A percentile compares a stretch with the other conserved stretches of the same genome.
phyloP scores from a whole-genome alignment of 805 yeast species.

The Barnettozyma pratensis region DNA sequence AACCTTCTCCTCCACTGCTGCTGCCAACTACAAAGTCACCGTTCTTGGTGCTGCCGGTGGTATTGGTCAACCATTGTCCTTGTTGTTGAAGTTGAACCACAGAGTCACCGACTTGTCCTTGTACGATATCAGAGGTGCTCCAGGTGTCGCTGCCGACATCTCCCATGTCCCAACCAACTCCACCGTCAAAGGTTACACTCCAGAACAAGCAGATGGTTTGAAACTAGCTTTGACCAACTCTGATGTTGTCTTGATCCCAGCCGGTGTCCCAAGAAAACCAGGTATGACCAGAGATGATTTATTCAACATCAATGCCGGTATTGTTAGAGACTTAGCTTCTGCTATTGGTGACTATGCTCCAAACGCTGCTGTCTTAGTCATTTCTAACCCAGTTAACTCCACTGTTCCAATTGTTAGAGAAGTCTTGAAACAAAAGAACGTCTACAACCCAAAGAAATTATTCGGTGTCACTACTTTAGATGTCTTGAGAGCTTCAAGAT shows the following conservation, averaged over 20 bases:
- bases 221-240: constrained; percentile 32
- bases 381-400: constrained; percentile 92
- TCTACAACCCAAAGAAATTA: constrained; percentile 64
- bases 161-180: constrained; percentile 94
- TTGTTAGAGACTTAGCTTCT: constrained; percentile 66
- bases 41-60: constrained; percentile 90
- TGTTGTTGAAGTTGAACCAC: constrained; percentile 80
- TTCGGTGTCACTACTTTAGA: constrained; percentile 91
- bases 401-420: constrained; percentile 88
- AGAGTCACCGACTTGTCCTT: constrained; percentile 82
- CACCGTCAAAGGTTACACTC: constrained; percentile 58
- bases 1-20: constrained; percentile 62
- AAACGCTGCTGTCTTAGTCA: constrained; percentile 70
- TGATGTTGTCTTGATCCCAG: constrained; percentile 56
- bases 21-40: constrained; percentile 71
- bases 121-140: constrained; percentile 87
- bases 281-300: constrained; percentile 93
- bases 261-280: constrained; percentile 91
- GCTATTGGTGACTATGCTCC: constrained; percentile 72
- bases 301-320: constrained; percentile 78
- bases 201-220: constrained; percentile 47
- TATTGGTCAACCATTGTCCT: constrained; percentile 86
- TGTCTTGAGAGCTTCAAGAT: constrained; percentile 78
- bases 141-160: constrained; percentile 95
- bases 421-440: constrained; percentile 61